phyloP scores from a whole-genome alignment of 768 basidiomycete species.

The Boletus sp. region DNA sequence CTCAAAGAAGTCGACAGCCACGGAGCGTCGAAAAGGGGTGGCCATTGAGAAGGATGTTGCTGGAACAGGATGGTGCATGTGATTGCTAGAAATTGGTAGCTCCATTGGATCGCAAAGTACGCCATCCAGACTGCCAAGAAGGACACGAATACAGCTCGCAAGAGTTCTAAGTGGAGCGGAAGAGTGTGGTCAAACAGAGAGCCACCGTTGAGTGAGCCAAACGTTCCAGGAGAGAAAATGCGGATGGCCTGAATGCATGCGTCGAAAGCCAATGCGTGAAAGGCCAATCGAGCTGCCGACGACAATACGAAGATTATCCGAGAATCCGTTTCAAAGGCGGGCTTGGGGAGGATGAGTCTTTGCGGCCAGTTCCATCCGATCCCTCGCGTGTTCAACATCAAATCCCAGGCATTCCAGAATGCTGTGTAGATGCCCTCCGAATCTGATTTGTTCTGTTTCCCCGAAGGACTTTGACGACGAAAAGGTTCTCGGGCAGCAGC shows the following conservation, averaged over 20 bases:
- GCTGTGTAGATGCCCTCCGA: constrained; percentile 6
- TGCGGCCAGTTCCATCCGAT: constrained; percentile 28
- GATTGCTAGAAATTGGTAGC: constrained; percentile 41
- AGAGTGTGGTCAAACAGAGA: constrained; percentile 36
- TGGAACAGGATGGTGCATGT: constrained; percentile 42
- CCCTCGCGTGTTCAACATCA: constrained; percentile 20
- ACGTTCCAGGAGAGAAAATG: constrained; percentile 37
- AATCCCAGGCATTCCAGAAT: constrained; percentile 26
- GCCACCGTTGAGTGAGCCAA: constrained; percentile 33
- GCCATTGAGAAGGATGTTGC: constrained; percentile 54
- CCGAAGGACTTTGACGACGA: background rate
- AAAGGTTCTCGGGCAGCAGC: constrained; percentile 14
- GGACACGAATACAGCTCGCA: constrained; percentile 42
- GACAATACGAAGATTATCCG: constrained; percentile 12
- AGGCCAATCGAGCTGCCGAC: constrained; percentile 4
- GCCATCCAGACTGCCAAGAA: constrained; percentile 43
- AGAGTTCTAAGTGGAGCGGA: constrained; percentile 30
- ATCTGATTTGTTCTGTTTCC: background rate
- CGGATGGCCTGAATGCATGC: constrained; percentile 10
- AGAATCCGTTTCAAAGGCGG: constrained; percentile 14
- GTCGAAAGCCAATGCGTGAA: constrained; percentile 9
- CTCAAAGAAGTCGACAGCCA: constrained; percentile 54
- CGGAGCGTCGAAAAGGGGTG: constrained; percentile 55
- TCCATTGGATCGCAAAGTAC: constrained; percentile 43
- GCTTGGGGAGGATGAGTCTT: constrained; percentile 13